Percentiles rank a stretch among this genome's conserved stretches.
Evolutionary conservation across 2,329 filamentous ascomycete genomes (phyloP).

Genomic region (Neofusicoccum laricinum): DNA sequence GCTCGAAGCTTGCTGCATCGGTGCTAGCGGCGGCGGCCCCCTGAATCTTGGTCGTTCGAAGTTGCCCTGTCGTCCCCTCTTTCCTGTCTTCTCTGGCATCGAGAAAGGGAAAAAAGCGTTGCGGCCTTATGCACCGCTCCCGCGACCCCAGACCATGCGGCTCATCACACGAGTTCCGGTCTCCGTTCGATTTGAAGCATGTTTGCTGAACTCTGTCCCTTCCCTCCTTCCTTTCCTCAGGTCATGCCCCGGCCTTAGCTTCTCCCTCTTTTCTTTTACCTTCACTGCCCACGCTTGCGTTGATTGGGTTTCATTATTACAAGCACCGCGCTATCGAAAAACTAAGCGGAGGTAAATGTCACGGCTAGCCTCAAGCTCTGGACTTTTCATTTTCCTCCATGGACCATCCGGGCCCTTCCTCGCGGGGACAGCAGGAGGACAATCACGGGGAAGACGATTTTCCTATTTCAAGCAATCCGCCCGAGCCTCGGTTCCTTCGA

Average conservation of each 20-base stretch:
- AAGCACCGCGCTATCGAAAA: neutral
- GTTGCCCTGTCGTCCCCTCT: neutral
- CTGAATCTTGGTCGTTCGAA: neutral
- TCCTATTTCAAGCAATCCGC: too few relatives aligned
- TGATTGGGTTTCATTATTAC: neutral
- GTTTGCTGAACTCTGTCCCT: neutral
- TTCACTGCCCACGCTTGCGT: neutral
- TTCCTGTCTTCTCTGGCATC: neutral
- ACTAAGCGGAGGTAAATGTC: neutral
- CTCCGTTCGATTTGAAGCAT: neutral
- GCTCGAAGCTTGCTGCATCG: neutral
- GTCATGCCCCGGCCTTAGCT: neutral
- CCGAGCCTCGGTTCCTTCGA: too few relatives aligned
- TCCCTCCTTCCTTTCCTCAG: neutral
- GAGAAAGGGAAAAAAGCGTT: neutral
- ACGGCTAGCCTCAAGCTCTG: neutral
- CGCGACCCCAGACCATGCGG: slow-evolving; percentile 13
- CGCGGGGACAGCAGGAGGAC: neutral
- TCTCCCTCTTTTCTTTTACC: neutral
- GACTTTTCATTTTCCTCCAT: neutral
- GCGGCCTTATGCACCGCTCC: neutral
- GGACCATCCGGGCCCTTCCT: neutral
- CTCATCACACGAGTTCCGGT: slow-evolving; percentile 1
- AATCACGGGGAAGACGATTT: too few relatives aligned
- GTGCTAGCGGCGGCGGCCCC: neutral